Evolutionary conservation across 805 yeast genomes (phyloP).

Genomic region (Metschnikowia koreensis): DNA sequence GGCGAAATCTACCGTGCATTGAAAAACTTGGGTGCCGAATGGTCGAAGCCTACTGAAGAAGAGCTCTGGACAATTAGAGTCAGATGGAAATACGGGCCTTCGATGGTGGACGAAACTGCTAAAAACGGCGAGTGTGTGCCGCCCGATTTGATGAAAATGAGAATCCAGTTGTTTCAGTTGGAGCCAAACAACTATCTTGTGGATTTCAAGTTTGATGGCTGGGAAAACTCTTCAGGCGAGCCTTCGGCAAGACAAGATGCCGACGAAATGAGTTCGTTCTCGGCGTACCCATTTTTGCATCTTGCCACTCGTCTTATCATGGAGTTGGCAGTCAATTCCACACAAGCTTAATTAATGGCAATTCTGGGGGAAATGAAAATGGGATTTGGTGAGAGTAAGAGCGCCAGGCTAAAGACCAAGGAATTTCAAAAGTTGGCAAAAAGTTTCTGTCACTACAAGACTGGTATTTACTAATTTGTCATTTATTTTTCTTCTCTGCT

Average conservation of each 20-base stretch:
- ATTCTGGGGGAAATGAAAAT: too few species aligned
- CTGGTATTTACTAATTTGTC: too few species aligned
- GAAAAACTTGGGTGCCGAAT: constrained; percentile 91
- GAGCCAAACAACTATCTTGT: constrained; percentile 95
- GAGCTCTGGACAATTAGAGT: constrained; percentile 95
- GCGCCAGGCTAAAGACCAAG: too few species aligned
- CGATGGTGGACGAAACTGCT: constrained; percentile 21
- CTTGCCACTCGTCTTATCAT: constrained; percentile 87
- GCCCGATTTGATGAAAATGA: constrained; percentile 92
- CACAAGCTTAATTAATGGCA: constrained; percentile 19
- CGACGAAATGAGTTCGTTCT: constrained; percentile 84
- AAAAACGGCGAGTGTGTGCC: constrained; percentile 31
- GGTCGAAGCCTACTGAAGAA: constrained; percentile 94
- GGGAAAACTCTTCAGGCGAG: constrained; percentile 58
- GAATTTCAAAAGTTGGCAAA: not conserved
- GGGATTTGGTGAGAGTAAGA: too few species aligned
- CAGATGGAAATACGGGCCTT: constrained; percentile 73
- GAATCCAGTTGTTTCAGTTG: constrained; percentile 89
- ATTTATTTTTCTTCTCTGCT: too few species aligned
- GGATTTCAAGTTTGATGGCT: constrained; percentile 96
- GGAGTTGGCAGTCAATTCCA: constrained; percentile 87
- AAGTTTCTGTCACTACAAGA: too few species aligned
- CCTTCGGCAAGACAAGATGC: constrained; percentile 35
- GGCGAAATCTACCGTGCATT: constrained; percentile 95
- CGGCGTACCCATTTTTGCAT: constrained; percentile 93